Evolutionary conservation across 139 green algal genomes (phyloP).

Genomic region (Yamagishiella unicocca): DNA sequence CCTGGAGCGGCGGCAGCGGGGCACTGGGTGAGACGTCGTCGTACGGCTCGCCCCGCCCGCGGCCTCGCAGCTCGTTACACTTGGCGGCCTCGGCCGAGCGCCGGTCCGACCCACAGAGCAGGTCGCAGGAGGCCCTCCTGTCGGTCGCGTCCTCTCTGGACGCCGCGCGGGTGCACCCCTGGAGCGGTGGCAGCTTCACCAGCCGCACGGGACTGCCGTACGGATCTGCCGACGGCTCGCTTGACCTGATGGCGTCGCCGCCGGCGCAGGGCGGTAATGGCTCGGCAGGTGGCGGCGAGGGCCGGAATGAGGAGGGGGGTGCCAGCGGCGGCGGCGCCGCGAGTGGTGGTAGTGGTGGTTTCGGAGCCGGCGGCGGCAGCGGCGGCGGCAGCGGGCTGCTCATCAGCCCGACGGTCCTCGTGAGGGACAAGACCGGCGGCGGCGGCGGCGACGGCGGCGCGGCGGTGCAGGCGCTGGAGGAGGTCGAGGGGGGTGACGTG

Average conservation of each 20-base stretch:
- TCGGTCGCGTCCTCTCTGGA: conserved; percentile 2
- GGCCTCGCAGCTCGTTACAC: background rate
- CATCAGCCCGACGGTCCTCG: background rate
- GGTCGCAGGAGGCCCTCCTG: too few relatives aligned
- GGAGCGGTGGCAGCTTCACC: background rate
- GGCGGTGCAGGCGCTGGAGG: background rate
- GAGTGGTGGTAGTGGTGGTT: background rate
- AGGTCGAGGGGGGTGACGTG: background rate
- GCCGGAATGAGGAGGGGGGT: background rate
- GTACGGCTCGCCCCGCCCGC: background rate
- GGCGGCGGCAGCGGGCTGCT: background rate
- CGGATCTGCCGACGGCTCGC: background rate
- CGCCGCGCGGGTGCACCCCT: conserved; percentile 21
- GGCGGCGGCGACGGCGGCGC: background rate
- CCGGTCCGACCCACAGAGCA: too few relatives aligned
- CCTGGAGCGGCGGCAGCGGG: background rate
- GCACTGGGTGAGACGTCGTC: background rate
- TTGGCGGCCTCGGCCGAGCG: background rate
- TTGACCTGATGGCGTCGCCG: conserved; percentile 25
- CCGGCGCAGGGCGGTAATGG: background rate
- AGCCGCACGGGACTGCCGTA: background rate
- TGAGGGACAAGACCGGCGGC: background rate
- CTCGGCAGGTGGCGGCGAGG: background rate
- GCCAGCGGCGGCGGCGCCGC: background rate
- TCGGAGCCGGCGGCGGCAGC: background rate